Conservation (phyloP, 2,329 filamentous ascomycete species). For the Ophiostoma tasmaniense region DNA sequence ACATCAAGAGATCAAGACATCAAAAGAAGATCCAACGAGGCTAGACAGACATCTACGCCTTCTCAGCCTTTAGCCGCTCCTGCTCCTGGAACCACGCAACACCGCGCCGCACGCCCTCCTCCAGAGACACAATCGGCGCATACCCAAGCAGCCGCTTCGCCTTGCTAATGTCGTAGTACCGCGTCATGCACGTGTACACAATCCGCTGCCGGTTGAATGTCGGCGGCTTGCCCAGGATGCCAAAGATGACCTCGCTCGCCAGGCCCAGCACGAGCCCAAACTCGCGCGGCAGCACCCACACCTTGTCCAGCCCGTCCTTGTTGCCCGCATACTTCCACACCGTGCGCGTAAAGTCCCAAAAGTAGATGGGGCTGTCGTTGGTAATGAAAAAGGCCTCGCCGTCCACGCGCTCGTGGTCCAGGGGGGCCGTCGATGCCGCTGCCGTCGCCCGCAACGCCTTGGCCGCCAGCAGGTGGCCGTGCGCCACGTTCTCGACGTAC, state of each 20-base stretch:
- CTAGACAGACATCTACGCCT: constrained; percentile 8
- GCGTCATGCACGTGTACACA: constrained; percentile 62
- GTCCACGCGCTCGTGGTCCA: constrained; percentile 65
- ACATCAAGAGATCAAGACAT: background rate
- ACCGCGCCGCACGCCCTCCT: constrained; percentile 52
- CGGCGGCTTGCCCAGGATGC: constrained; percentile 42
- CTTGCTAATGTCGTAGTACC: constrained; percentile 71
- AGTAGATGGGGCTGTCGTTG: constrained; percentile 80
- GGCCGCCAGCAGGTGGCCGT: constrained; percentile 77
- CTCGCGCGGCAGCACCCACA: constrained; percentile 46
- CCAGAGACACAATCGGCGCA: constrained; percentile 54
- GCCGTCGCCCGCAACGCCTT: constrained; percentile 59
- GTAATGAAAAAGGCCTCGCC: constrained; percentile 87
- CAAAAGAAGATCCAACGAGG: no score
- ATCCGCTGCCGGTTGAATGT: constrained; percentile 54
- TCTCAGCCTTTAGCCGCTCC: constrained; percentile 30
- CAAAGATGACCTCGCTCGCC: constrained; percentile 44
- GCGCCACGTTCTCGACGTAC: constrained; percentile 55
- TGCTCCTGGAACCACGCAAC: constrained; percentile 49
- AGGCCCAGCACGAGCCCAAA: constrained; percentile 45
- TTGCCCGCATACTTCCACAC: constrained; percentile 61
- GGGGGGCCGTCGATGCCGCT: constrained; percentile 48
- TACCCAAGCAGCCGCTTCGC: constrained; percentile 64
- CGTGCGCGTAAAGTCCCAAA: constrained; percentile 78
- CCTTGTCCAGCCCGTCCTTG: constrained; percentile 42